Percentiles rank a stretch among this genome's conserved stretches.
Conservation (phyloP, 148 eudicot genomes). For the Chenopodium suecicum region DNA sequence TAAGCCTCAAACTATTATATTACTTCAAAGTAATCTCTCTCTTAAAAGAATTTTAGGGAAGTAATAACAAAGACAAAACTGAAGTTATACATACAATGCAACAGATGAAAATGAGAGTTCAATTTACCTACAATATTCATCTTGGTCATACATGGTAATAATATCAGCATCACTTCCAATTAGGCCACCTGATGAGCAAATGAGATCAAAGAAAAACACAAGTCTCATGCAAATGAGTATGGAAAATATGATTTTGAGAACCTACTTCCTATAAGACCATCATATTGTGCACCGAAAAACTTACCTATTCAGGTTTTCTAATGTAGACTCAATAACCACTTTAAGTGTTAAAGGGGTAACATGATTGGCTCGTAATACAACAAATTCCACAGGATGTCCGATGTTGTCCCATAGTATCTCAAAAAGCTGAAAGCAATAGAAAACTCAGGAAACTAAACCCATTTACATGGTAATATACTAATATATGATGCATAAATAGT, state of each 20-base stretch:
- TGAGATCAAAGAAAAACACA: not conserved
- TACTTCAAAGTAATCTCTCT: not conserved
- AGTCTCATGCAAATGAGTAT: not conserved
- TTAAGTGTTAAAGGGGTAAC: conserved; percentile 8
- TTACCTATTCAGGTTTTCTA: conserved; percentile 4
- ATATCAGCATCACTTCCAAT: not conserved
- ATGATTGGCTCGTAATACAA: not conserved
- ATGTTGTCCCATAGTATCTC: conserved; percentile 13
- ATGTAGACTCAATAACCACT: not conserved
- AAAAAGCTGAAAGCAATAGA: not conserved
- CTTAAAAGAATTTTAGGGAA: not conserved
- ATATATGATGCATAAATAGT: too few species aligned
- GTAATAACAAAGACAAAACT: not conserved
- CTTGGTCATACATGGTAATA: not conserved
- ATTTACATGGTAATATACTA: not conserved
- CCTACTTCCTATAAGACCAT: not conserved
- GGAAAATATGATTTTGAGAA: not conserved
- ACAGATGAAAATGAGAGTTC: not conserved
- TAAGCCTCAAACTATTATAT: too few species aligned
- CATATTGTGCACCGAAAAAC: not conserved
- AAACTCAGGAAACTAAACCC: not conserved
- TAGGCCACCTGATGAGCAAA: conserved; percentile 1
- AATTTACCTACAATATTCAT: not conserved
- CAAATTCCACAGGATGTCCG: conserved; percentile 1
- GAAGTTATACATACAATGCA: not conserved